Percentiles rank a stretch among this genome's conserved stretches.
These are phyloP conservation scores for Hyphodiscus sp. DNA, from an alignment of 2,329 filamentous ascomycete species.

Conservation along the genomic window DNA sequence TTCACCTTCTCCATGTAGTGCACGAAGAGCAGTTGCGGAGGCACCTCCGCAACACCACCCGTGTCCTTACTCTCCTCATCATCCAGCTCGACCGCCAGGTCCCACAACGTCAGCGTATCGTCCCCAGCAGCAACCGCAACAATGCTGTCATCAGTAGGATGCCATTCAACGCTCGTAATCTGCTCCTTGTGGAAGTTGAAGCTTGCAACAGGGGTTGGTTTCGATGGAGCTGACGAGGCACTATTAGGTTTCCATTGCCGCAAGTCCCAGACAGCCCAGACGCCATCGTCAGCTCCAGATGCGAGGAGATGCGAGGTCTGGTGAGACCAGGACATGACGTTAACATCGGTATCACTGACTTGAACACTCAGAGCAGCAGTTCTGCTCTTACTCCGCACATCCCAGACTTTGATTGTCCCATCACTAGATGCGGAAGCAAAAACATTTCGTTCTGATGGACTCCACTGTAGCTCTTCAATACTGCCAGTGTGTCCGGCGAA, in stretches of 20 bases:
- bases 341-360: conserved; percentile 80
- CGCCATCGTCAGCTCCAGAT: conserved; percentile 86
- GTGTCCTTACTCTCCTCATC: conserved; percentile 94
- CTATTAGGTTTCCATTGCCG: conserved; percentile 79
- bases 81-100: conserved; percentile 91
- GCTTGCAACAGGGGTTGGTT: conserved; percentile 77
- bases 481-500: conserved; percentile 80
- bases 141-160: conserved; percentile 94
- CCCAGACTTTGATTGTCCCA: conserved; percentile 94
- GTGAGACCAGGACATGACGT: conserved; percentile 92
- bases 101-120: conserved; percentile 93
- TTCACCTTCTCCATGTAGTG: conserved; percentile 94
- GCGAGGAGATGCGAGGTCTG: conserved; percentile 86
- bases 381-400: conserved; percentile 82
- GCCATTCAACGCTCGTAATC: conserved; percentile 94
- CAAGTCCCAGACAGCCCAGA: conserved; percentile 94
- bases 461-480: conserved; percentile 96
- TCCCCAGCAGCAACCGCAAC: conserved; percentile 88
- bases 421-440: conserved; percentile 93
- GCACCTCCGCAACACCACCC: conserved; percentile 80
- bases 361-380: conserved; percentile 83
- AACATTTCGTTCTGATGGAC: conserved; percentile 83
- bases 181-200: conserved; percentile 97
- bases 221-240: conserved; percentile 35
- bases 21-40: conserved; percentile 90